A percentile compares a stretch with the other conserved stretches of the same genome.
These are phyloP conservation scores for Chaetomiaceae sp. DNA, from an alignment of 2,329 filamentous ascomycete species.

Conservation along the genomic window DNA sequence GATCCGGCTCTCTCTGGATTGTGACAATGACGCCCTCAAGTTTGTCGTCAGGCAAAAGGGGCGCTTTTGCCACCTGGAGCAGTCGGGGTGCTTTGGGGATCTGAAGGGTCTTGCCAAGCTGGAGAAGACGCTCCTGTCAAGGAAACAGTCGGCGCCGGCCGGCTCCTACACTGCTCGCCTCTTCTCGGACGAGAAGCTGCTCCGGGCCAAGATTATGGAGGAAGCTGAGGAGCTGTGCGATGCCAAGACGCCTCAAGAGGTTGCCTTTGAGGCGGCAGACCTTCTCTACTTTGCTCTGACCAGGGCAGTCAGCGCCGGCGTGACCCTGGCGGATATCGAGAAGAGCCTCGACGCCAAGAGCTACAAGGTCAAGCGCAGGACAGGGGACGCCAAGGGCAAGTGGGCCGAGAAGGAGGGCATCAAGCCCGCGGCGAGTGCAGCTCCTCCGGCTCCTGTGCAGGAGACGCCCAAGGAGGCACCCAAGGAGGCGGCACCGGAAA, in stretches of 20 bases:
- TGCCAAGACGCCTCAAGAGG: slow-evolving; percentile 72
- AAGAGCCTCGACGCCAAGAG: slow-evolving; percentile 90
- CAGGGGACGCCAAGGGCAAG: slow-evolving; percentile 88
- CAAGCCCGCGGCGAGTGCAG: slow-evolving; percentile 36
- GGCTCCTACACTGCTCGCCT: slow-evolving; percentile 92
- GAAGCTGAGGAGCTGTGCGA: slow-evolving; percentile 94
- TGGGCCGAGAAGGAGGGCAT: slow-evolving; percentile 83
- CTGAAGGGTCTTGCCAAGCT: slow-evolving; percentile 76
- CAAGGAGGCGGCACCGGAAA: slow-evolving; percentile 33
- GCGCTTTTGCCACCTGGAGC: slow-evolving; percentile 89
- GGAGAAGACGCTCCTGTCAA: slow-evolving; percentile 77
- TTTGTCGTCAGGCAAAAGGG: slow-evolving; percentile 90
- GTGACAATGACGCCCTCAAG: slow-evolving; percentile 86
- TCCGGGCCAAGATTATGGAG: slow-evolving; percentile 96
- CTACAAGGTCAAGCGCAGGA: slow-evolving; percentile 87
- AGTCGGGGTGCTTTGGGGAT: slow-evolving; percentile 86
- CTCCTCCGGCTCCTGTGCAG: slow-evolving; percentile 33
- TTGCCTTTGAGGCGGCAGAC: slow-evolving; percentile 92
- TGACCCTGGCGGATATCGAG: slow-evolving; percentile 84
- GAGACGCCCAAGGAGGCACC: slow-evolving; percentile 42
- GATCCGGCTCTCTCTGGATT: slow-evolving; percentile 79
- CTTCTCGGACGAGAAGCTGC: slow-evolving; percentile 84
- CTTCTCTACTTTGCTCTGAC: slow-evolving; percentile 93
- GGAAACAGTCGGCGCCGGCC: slow-evolving; percentile 75
- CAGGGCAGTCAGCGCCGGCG: slow-evolving; percentile 79